Evolutionary conservation across 768 basidiomycete species (phyloP).

Genomic region (Cubamyces sp.): DNA sequence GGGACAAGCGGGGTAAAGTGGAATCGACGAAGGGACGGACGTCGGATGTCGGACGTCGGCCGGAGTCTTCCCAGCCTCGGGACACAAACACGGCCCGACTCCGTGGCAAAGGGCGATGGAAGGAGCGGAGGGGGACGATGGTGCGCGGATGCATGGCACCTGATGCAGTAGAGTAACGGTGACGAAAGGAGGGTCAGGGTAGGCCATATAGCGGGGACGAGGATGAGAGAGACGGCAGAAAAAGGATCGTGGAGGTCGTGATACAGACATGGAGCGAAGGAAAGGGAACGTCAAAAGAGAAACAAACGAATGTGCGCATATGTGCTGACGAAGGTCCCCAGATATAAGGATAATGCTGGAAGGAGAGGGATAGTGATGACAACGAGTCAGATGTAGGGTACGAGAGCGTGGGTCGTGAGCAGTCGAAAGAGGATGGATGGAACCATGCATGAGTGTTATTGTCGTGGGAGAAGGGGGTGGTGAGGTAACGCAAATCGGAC

Average conservation of each 20-base stretch:
- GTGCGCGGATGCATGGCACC: slow-evolving; percentile 19
- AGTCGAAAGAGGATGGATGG: slow-evolving; percentile 8
- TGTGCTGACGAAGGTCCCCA: slow-evolving; percentile 25
- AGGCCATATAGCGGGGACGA: neutral
- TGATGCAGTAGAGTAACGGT: slow-evolving; percentile 20
- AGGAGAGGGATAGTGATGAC: slow-evolving; percentile 19
- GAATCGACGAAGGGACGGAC: slow-evolving; percentile 7
- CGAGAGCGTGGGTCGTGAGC: slow-evolving; percentile 13
- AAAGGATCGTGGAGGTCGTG: slow-evolving; percentile 28
- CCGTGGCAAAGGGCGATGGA: neutral
- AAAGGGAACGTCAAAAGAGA: slow-evolving; percentile 4
- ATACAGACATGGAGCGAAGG: slow-evolving; percentile 23
- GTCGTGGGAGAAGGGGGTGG: neutral
- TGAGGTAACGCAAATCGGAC: slow-evolving; percentile 20
- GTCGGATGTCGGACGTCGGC: neutral
- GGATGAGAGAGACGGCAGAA: slow-evolving; percentile 18
- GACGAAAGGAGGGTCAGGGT: slow-evolving; percentile 13
- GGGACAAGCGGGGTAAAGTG: neutral
- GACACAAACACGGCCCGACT: neutral
- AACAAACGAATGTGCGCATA: slow-evolving; percentile 28
- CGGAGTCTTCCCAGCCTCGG: slow-evolving; percentile 4
- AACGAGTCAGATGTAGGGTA: slow-evolving; percentile 17
- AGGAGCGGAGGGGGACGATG: slow-evolving; percentile 9
- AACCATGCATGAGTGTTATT: neutral
- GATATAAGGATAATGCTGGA: slow-evolving; percentile 30